Percentiles rank a stretch among this genome's conserved stretches.
Conservation (phyloP, 2,329 filamentous ascomycete genomes). For the Davidsoniella virescens region DNA sequence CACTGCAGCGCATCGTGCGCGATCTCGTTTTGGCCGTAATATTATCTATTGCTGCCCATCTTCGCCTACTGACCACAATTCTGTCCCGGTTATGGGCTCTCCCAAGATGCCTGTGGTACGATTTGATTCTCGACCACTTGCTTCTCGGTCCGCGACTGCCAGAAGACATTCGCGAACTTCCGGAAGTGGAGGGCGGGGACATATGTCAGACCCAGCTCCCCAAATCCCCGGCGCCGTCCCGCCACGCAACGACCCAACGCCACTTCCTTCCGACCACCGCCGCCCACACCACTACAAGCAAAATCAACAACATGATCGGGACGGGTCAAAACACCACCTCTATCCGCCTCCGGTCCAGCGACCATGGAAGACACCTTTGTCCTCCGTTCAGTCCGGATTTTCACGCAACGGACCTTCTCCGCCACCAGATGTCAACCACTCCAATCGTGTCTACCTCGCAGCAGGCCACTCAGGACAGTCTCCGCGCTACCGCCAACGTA, state of each 20-base stretch:
- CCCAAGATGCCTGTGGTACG: slow-evolving; percentile 8
- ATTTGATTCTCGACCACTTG: slow-evolving; percentile 9
- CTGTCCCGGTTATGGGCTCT: not conserved
- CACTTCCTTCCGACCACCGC: not conserved
- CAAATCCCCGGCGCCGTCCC: not conserved
- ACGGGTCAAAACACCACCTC: not conserved
- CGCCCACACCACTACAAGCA: not conserved
- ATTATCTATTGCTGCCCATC: slow-evolving; percentile 6
- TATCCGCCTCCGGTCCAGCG: slow-evolving; percentile 10
- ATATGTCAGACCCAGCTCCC: not conserved
- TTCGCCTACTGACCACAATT: slow-evolving; percentile 3
- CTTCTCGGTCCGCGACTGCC: slow-evolving; percentile 11
- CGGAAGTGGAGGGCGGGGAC: slow-evolving; percentile 3
- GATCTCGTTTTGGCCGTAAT: slow-evolving; percentile 7
- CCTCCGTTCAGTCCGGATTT: slow-evolving; percentile 13
- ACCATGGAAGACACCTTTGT: slow-evolving; percentile 7
- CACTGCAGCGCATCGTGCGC: slow-evolving; percentile 10
- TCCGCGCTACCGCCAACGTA: slow-evolving; percentile 8
- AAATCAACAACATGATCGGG: not conserved
- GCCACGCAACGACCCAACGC: not conserved
- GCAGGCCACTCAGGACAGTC: slow-evolving; percentile 10
- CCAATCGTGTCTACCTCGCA: not conserved
- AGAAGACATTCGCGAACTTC: slow-evolving; percentile 11
- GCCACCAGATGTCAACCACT: not conserved
- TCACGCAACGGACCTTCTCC: slow-evolving; percentile 11